Base-by-base conservation (phyloP, 2,329 filamentous ascomycete species). In the Aspergillus spinulosporus region DNA sequence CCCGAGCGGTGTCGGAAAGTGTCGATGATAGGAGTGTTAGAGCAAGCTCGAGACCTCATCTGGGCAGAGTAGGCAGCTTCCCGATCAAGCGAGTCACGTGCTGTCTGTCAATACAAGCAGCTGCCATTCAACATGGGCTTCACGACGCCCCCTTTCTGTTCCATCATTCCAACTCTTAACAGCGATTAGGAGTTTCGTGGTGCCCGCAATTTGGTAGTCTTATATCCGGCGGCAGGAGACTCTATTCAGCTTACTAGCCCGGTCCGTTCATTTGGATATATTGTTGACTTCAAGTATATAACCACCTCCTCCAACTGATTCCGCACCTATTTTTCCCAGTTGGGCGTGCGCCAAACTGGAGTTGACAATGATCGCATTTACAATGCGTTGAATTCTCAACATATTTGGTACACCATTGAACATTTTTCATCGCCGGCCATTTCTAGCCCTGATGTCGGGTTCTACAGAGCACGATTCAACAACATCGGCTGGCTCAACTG, bases 21-120 rank as follows among this genome's bases (percentile, higher is more conserved):
- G 45, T 47, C n/a, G 45, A 21, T 49, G 29, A 8, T 32, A 36
- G 28, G 11, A 42, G n/a, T 39, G 29, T 12, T 5, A 45, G 42
- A 26, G n/a, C 46, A 50, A 45, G 28, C 50, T 52, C 21, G 21
- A 39, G 26, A 28, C 26, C 26, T 28, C 26, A 28, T 2, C 12
- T 14, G 47, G 8, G 5, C 44, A 49, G 26, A 21, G 36, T 21
- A 39, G n/a, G 54, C 52, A 50, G 56, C 52, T 62, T 60, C 59
- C 56, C 8, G 49, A 61, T 61, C 47, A 32, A 53, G 56, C 21
- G 6, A 6, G 37, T 61, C 59, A 61, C 59, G 59, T 61, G 59
- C 12, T 40, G 5, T 6, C 21, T 36, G 2, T 6, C 50, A 32
- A 39, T 53, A 53, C 42, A 40, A 52, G 34, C 29, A 47, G 21